Conservation (phyloP, 805 yeast species). For the Yamadazyma laniorum region DNA sequence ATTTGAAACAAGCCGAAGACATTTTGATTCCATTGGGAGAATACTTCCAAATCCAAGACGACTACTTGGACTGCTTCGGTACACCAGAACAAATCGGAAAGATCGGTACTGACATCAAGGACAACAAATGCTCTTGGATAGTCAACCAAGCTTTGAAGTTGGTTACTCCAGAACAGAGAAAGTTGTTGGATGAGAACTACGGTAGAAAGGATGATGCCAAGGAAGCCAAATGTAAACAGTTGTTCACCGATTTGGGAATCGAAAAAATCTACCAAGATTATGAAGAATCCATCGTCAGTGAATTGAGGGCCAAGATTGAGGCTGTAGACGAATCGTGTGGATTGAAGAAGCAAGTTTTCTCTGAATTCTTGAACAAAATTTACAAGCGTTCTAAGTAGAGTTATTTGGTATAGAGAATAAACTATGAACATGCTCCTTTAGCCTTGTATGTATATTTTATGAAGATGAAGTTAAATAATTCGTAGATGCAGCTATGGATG, state of each 20-base stretch:
- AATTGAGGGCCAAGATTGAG: slow-evolving; percentile 64
- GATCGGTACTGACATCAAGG: slow-evolving; percentile 97
- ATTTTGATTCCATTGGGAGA: slow-evolving; percentile 94
- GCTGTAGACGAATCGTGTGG: slow-evolving; percentile 86
- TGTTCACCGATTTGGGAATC: slow-evolving; percentile 73
- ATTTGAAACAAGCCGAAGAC: slow-evolving; percentile 83
- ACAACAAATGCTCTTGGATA: slow-evolving; percentile 98
- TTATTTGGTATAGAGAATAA: no score
- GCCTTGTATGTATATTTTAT: slow-evolving; percentile 1
- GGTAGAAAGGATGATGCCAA: slow-evolving; percentile 73
- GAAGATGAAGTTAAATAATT: neutral
- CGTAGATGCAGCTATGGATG: neutral
- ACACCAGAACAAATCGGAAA: slow-evolving; percentile 97
- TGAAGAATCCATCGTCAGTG: slow-evolving; percentile 73
- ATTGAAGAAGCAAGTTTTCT: slow-evolving; percentile 83
- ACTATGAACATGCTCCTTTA: no score
- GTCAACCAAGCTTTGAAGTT: slow-evolving; percentile 86
- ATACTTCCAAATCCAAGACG: slow-evolving; percentile 98
- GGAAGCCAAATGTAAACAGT: slow-evolving; percentile 68
- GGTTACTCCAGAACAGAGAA: slow-evolving; percentile 78
- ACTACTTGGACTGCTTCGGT: slow-evolving; percentile 94
- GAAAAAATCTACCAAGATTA: slow-evolving; percentile 71
- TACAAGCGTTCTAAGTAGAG: slow-evolving; percentile 86
- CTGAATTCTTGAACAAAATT: slow-evolving; percentile 82
- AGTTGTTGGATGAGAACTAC: slow-evolving; percentile 79